A percentile compares a stretch with the other conserved stretches of the same genome.
phyloP scores from a whole-genome alignment of 2,329 filamentous ascomycete species.

The Colletotrichum agaves region DNA sequence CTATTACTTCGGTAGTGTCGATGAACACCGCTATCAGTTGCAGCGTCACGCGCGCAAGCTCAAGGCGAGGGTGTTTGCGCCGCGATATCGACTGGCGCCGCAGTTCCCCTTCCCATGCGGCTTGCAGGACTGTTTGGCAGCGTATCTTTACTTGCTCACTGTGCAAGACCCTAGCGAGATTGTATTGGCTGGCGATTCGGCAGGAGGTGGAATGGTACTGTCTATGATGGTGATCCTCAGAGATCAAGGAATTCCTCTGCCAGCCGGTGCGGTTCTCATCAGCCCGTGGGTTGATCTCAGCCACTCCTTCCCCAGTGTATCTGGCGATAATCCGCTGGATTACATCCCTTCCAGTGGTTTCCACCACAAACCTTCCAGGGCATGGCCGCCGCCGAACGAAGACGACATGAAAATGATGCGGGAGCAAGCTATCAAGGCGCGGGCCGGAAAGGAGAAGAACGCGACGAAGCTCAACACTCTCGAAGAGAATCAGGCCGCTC shows the following conservation, averaged over 20 bases:
- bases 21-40: slow-evolving; percentile 98
- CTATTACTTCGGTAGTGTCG: slow-evolving; percentile 95
- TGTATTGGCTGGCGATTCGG: slow-evolving; percentile 90
- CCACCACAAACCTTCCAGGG: slow-evolving; percentile 85
- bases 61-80: slow-evolving; percentile 88
- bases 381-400: slow-evolving; percentile 92
- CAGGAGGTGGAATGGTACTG: slow-evolving; percentile 90
- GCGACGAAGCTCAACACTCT: slow-evolving; percentile 40
- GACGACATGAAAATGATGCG: slow-evolving; percentile 73
- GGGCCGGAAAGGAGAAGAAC: slow-evolving; percentile 39
- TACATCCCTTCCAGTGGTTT: slow-evolving; percentile 92
- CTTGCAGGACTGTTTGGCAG: slow-evolving; percentile 87
- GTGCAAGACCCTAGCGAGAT: slow-evolving; percentile 84
- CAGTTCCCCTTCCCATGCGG: slow-evolving; percentile 97
- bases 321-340: slow-evolving; percentile 76
- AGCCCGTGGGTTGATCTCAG: slow-evolving; percentile 97
- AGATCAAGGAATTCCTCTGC: slow-evolving; percentile 84
- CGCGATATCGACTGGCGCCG: slow-evolving; percentile 86
- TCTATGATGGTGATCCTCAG: slow-evolving; percentile 82
- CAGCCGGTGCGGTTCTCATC: slow-evolving; percentile 89
- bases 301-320: slow-evolving; percentile 94
- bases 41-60: slow-evolving; percentile 95
- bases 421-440: slow-evolving; percentile 59
- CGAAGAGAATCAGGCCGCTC: slow-evolving; percentile 48
- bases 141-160: slow-evolving; percentile 85